Conservation (phyloP, 2,329 filamentous ascomycete species). For the Dactylellina parvicollis region DNA sequence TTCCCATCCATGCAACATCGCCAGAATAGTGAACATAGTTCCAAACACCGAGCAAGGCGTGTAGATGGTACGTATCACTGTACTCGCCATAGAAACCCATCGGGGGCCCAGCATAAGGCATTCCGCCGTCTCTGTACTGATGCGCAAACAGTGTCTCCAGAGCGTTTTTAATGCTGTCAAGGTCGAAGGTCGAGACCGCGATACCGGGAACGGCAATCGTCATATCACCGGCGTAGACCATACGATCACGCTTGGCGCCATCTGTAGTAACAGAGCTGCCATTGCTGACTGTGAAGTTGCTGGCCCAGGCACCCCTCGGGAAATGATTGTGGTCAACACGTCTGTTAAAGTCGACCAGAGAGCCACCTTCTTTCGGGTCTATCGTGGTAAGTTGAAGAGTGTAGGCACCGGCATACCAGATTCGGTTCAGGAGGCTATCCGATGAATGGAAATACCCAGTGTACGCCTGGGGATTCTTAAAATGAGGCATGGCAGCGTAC, state of each 20-base stretch:
- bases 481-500: conserved; percentile 62
- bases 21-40: conserved; percentile 69
- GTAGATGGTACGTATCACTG: conserved; percentile 70
- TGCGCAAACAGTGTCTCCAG: conserved; percentile 65
- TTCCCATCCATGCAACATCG: conserved; percentile 62
- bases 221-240: conserved; percentile 73
- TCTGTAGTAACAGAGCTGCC: conserved; percentile 62
- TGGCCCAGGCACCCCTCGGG: conserved; percentile 57
- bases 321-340: conserved; percentile 28
- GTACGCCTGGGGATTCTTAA: conserved; percentile 66
- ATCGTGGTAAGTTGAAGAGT: conserved; percentile 62
- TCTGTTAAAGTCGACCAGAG: conserved; percentile 56
- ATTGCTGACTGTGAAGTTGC: conserved; percentile 60
- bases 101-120: conserved; percentile 67
- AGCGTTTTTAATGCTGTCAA: conserved; percentile 66
- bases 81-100: conserved; percentile 58
- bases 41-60: conserved; percentile 69
- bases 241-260: conserved; percentile 69
- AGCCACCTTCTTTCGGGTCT: conserved; percentile 59
- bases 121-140: conserved; percentile 63
- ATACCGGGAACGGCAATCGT: conserved; percentile 68
- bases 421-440: conserved; percentile 64
- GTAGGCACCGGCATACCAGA: conserved; percentile 67
- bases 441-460: conserved; percentile 67
- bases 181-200: conserved; percentile 68